Evolutionary conservation across 2,329 filamentous ascomycete genomes (phyloP), one percentile per base, ranked within the genome.

Genomic region (Nigrospora sphaerica): DNA sequence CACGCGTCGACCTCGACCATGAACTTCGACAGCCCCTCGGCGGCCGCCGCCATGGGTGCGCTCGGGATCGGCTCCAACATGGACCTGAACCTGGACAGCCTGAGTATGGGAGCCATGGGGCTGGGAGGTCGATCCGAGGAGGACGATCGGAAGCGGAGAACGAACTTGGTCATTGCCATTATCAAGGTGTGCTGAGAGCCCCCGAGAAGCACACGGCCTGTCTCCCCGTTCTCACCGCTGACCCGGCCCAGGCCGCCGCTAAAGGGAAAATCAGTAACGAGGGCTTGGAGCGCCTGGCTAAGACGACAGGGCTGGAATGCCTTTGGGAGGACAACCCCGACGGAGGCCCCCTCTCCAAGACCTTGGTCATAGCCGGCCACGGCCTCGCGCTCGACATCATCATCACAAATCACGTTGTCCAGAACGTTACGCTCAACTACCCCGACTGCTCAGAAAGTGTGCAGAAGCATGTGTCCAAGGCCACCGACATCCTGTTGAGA

Each of bases 201-300:
- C n/a, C 59, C 72, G 32, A 58, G 62, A 33, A 61, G 57, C 33
- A 56, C 69, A 18, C 62, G 58, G 32, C 55, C 46, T 58, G 63
- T 47, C 62, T 57, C 32, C 42, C 12, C 19, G 12, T 34, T 12
- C 40, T 10, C 40, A 16, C 34, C 35, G 34, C 57, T 49, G 49
- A 56, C 19, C 6, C 31, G 9, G 39, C 60, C 59, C 52, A 66
- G 54, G 54, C 51, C 12, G 62, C 54, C 35, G 66, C 64, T 54
- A 78, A 79, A 51, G 85, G 85, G 4, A 69, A 82, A 36, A 81
- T 92, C 34, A 88, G 85, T 54, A 84, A 88, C 57, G 81, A 85
- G 31, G 85, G 85, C 3, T 71, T 93, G n/a, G 81, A 86, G 61
- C 75, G 85, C 45, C 68, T 92, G 31, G 84, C 81, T 10, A 77